Evolutionary conservation across 768 basidiomycete genomes (phyloP), one percentile per base, ranked within the genome.

Genomic region (Xerocomus potaroensis): DNA sequence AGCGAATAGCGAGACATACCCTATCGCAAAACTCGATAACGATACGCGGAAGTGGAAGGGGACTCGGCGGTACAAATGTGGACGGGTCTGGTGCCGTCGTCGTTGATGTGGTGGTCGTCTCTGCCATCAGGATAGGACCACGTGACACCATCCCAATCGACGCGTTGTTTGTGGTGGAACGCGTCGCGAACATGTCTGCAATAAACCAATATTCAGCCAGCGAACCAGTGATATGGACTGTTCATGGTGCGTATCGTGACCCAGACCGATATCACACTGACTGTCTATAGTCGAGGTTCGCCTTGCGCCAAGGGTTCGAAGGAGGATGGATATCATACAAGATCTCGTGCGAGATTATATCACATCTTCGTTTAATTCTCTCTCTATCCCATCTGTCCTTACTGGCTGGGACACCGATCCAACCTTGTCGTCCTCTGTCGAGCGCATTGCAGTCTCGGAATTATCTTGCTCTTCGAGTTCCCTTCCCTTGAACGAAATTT

Each of bases 11-110:
- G 41, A 42, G 14, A 11, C 86, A 60, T 61, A 91, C 89, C 71
- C 91, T 74, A 64, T 94, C 90, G 65, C 93, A 97, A 61, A 91
- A 97, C 65, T 97, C 93, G 52, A 97, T 87, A 7, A 77, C 77
- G n/a, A 95, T 69, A 23, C 77, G 77, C 3, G 87, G 80, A 9
- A 50, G n/a, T 5, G 62, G 65, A 27, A 73, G 60, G 18, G 73
- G 68, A 7, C 62, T 64, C 3, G 84, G 85, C 46, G 78, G 76
- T 9, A 76, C 63, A 59, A 87, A 86, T 0, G 76, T 76, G 0
- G 75, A 62, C 3, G 74, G 69, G 50, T 84, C 76, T 33, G 75
- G 54, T 7, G 63, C 43, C 1, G 24, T 10, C 29, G n/a, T n/a
- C n/a, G n/a, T n/a, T 30, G 45, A 16, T 45, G 73, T 24, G n/a